phyloP scores from a whole-genome alignment of 257 asterid species.

The Solanum arcanum region DNA sequence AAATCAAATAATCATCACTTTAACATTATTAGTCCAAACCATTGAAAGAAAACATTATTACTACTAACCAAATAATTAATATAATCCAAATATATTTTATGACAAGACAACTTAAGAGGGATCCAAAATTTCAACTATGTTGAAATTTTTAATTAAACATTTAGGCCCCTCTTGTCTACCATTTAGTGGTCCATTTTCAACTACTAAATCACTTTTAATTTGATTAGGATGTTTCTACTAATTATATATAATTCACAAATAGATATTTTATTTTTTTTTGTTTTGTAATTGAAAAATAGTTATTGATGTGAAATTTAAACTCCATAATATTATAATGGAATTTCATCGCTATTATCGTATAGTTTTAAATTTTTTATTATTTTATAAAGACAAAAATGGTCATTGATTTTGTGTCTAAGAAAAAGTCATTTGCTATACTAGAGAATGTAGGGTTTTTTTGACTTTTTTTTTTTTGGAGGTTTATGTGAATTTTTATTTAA shows the following conservation, averaged over 20 bases:
- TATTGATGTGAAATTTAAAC: not conserved
- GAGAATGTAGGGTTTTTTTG: not conserved
- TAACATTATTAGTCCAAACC: slow-evolving; percentile 1
- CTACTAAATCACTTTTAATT: not conserved
- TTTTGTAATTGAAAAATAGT: not conserved
- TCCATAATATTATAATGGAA: not conserved
- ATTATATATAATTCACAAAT: not conserved
- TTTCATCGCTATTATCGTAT: not conserved
- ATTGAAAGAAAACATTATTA: not conserved
- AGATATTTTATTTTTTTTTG: not conserved
- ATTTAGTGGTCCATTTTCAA: not conserved
- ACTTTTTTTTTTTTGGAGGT: not conserved
- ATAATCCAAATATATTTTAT: slow-evolving; percentile 3
- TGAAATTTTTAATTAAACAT: not conserved
- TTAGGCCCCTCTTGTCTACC: not conserved
- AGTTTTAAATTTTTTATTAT: not conserved
- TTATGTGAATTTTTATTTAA: not conserved
- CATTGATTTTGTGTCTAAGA: not conserved
- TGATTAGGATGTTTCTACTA: not conserved
- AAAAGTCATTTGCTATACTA: not conserved
- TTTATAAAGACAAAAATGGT: not conserved
- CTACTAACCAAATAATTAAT: not conserved
- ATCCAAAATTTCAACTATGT: slow-evolving; percentile 1
- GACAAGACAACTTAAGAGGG: not conserved
- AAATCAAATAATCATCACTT: not conserved